Base-by-base conservation (phyloP, 2,329 filamentous ascomycete genomes). In the Epichloe hybrida region DNA sequence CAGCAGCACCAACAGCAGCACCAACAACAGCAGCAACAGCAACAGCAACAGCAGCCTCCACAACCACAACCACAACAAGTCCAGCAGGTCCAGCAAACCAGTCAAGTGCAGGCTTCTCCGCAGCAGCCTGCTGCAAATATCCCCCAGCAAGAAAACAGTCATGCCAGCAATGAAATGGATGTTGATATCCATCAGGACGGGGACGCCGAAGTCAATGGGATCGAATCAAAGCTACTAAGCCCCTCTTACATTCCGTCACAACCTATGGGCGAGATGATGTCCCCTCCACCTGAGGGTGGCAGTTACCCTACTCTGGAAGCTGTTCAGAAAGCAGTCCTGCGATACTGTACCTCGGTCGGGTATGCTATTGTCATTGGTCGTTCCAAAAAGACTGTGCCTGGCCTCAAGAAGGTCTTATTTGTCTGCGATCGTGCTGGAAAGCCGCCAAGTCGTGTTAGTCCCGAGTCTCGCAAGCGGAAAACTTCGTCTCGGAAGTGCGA, bases 401-500 rank as follows among this genome's bases (percentile, higher is more conserved):
- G 80, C 1, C 59, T 84, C 54, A 84, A 83, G 61, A 84, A 84
- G 63, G 80, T 84, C 13, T 69, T 84, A 11, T 80, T 84, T 54
- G 80, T 83, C 17, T 84, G 80, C 59, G 80, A 84, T 59, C 73
- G 80, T 50, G 80, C 80, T 3, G 80, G 80, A 41, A 81, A 81
- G 57, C 78, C 78, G 2, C 78, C 78, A 3, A 77, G 71, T 50
- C 73, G 77, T 5, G 79, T 81, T n/a, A 81, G 71, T 55, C 77
- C 80, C 1, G 80, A 83, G 63, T 74, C 76, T 54, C 75, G 80
- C 51, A 83, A 83, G 64, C 73, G 79, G 21, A 81, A 80, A 60
- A 84, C 80, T 1, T 82, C 80, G 8, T 83, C 80, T n/a, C 72
- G 80, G 44, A 84, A 84, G 59, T 83, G 80, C 58, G 80, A 83